Conservation (phyloP, 2,329 filamentous ascomycete genomes). For the Cladophialophora chaetospira region DNA sequence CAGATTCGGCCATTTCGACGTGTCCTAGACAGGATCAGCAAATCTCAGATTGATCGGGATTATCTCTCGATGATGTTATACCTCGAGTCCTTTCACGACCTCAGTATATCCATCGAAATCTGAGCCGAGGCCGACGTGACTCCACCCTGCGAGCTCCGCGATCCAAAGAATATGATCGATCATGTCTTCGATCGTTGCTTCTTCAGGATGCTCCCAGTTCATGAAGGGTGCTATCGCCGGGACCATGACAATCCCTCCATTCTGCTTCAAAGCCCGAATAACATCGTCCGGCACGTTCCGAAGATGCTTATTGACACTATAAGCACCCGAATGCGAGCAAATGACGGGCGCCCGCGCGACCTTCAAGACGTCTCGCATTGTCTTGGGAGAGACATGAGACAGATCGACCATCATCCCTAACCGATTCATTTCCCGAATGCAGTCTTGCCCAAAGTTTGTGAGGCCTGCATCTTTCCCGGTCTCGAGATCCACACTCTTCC, state of each 20-base stretch:
- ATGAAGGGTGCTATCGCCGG: constrained; percentile 42
- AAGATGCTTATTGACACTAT: constrained; percentile 36
- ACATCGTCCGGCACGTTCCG: constrained; percentile 49
- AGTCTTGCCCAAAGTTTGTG: constrained; percentile 31
- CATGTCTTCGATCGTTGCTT: constrained; percentile 70
- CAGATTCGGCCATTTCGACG: constrained; percentile 30
- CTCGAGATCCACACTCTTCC: constrained; percentile 27
- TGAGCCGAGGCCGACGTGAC: constrained; percentile 82
- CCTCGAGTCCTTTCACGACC: constrained; percentile 26
- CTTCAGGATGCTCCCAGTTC: constrained; percentile 35
- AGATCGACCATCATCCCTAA: constrained; percentile 37
- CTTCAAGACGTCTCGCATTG: constrained; percentile 33
- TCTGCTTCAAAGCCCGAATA: constrained; percentile 39
- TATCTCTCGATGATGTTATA: no score
- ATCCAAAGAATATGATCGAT: constrained; percentile 80
- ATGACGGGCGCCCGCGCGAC: constrained; percentile 35
- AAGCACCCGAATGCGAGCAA: constrained; percentile 33
- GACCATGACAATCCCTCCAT: constrained; percentile 47
- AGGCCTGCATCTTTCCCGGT: constrained; percentile 32
- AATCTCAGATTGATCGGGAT: no score
- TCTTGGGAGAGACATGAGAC: constrained; percentile 34
- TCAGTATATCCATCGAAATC: constrained; percentile 72
- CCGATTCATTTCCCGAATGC: constrained; percentile 36
- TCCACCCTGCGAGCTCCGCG: constrained; percentile 77
- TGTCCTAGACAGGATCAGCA: no score